A percentile compares a stretch with the other conserved stretches of the same genome.
These are phyloP conservation scores for Batrachochytrium dendrobatidis DNA, from an alignment of 371 early-diverging fungal species.

Conservation along the genomic window DNA sequence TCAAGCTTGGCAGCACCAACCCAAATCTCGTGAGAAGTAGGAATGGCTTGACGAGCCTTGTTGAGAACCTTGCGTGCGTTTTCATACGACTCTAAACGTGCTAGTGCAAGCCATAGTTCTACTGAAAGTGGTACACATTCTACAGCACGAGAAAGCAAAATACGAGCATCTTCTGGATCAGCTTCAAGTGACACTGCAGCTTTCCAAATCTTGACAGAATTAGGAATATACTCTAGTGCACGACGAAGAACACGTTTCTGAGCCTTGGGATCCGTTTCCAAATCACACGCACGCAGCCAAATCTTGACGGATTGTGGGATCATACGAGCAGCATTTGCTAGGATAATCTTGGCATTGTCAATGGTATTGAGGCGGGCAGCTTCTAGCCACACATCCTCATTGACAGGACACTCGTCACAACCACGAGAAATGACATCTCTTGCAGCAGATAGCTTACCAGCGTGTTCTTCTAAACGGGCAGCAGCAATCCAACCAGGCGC, in stretches of 20 bases:
- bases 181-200: conserved; percentile 86
- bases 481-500: conserved; percentile 98
- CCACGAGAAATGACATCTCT: conserved; percentile 81
- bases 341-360: conserved; percentile 81
- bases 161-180: conserved; percentile 84
- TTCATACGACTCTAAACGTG: conserved; percentile 82
- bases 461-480: conserved; percentile 91
- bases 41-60: conserved; percentile 74
- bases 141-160: conserved; percentile 85
- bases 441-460: conserved; percentile 76
- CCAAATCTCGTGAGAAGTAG: conserved; percentile 92
- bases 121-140: conserved; percentile 83
- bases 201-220: conserved; percentile 88
- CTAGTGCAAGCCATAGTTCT: conserved; percentile 93
- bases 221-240: conserved; percentile 89
- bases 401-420: conserved; percentile 87
- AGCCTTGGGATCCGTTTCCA: conserved; percentile 69
- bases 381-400: conserved; percentile 95
- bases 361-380: conserved; percentile 77
- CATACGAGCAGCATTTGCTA: conserved; percentile 83
- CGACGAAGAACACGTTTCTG: conserved; percentile 85
- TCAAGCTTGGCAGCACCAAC: conserved; percentile 89
- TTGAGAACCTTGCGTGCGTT: conserved; percentile 86
- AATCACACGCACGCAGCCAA: conserved; percentile 83
- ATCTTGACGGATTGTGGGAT: conserved; percentile 87